Conservation (phyloP, 2,329 filamentous ascomycete species). For the Ceratocystis diversiconidia region DNA sequence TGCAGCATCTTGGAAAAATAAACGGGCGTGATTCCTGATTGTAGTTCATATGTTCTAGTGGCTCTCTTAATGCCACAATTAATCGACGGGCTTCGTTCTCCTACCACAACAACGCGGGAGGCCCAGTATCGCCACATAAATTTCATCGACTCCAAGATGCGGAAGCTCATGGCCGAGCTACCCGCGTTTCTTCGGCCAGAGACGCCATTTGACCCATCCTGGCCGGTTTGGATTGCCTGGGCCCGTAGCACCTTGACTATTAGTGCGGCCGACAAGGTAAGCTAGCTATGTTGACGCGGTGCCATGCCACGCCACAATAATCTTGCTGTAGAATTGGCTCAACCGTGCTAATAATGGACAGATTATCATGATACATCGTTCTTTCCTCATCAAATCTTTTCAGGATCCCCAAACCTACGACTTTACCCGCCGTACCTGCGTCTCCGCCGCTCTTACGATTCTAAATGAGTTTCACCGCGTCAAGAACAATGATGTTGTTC, state of each 20-base stretch:
- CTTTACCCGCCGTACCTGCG: constrained; percentile 14
- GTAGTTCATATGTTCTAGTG: constrained; percentile 2
- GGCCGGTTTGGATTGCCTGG: constrained; percentile 17
- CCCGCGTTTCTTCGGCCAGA: constrained; percentile 10
- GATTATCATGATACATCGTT: constrained; percentile 18
- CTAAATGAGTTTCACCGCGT: constrained; percentile 15
- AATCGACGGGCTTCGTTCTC: constrained; percentile 14
- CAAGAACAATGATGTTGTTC: constrained; percentile 13
- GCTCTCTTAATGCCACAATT: constrained; percentile 16
- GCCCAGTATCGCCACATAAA: constrained; percentile 13
- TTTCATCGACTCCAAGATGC: constrained; percentile 14
- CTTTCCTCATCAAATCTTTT: constrained; percentile 17
- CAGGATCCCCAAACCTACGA: constrained; percentile 15
- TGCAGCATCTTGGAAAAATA: neutral
- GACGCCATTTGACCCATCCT: constrained; percentile 8
- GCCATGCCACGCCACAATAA: neutral
- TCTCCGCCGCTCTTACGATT: constrained; percentile 13
- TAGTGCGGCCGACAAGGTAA: constrained; percentile 17
- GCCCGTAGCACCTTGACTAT: constrained; percentile 17
- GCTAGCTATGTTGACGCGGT: neutral
- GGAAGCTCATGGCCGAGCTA: constrained; percentile 3
- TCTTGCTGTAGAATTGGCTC: too few species aligned
- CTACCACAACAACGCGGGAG: constrained; percentile 10
- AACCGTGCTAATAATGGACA: neutral
- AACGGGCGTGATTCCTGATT: neutral